Conservation (phyloP, 2,329 filamentous ascomycete genomes). For the Claviceps spartinae region DNA sequence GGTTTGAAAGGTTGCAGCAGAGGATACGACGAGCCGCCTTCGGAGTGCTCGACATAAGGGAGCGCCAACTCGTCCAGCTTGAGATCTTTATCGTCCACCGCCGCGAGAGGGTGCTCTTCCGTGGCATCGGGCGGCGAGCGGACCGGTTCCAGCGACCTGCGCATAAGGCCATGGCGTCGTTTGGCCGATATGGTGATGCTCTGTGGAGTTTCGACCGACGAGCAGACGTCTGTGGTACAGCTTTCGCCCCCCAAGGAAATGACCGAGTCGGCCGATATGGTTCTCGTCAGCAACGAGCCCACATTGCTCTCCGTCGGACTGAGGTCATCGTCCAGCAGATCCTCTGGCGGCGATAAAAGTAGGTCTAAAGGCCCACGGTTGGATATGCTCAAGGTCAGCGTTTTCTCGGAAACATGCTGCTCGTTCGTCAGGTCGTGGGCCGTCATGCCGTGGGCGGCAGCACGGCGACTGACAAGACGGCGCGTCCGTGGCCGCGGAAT, state of each 20-base stretch:
- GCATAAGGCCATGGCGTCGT: constrained; percentile 25
- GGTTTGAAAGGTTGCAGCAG: constrained; percentile 30
- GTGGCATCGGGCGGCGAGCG: constrained; percentile 39
- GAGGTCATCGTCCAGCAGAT: constrained; percentile 35
- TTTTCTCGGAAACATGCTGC: constrained; percentile 43
- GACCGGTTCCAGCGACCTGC: constrained; percentile 39
- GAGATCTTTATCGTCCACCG: constrained; percentile 17
- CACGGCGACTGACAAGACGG: constrained; percentile 12
- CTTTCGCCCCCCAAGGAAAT: constrained; percentile 45
- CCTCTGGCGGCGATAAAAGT: constrained; percentile 47
- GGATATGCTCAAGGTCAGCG: constrained; percentile 41
- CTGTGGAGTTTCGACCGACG: constrained; percentile 35
- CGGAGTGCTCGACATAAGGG: constrained; percentile 16
- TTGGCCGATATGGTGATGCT: constrained; percentile 22
- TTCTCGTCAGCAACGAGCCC: constrained; percentile 37
- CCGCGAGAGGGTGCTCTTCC: constrained; percentile 38
- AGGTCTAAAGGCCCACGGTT: constrained; percentile 44
- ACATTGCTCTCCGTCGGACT: constrained; percentile 38
- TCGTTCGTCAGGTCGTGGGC: constrained; percentile 30
- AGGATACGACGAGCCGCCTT: constrained; percentile 7
- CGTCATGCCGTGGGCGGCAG: constrained; percentile 37
- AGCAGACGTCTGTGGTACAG: constrained; percentile 33
- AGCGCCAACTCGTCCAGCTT: constrained; percentile 35
- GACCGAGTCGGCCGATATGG: constrained; percentile 46
- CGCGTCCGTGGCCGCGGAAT: constrained; percentile 34